phyloP scores from a whole-genome alignment of 2,329 filamentous ascomycete species.

The Penicillium sp. region DNA sequence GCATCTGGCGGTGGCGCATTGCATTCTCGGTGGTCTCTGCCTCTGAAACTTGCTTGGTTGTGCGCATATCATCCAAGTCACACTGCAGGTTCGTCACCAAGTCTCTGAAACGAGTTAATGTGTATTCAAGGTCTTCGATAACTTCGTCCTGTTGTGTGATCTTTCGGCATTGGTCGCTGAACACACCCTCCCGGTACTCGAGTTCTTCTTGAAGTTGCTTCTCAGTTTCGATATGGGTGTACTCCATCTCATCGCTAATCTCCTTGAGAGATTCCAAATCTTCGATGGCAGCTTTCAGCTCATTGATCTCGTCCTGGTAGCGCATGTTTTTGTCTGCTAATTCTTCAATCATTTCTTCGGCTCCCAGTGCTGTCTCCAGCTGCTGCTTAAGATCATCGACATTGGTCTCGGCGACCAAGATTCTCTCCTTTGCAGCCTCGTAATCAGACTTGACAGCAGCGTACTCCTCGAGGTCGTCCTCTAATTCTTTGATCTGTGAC shows the following conservation, averaged over 20 bases:
- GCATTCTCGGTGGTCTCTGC: constrained; percentile 88
- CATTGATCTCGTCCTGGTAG: constrained; percentile 78
- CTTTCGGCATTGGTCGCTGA: constrained; percentile 76
- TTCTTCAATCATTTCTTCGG: constrained; percentile 92
- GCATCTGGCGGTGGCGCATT: constrained; percentile 85
- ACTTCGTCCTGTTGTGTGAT: constrained; percentile 73
- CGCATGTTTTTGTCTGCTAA: constrained; percentile 83
- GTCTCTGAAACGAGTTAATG: constrained; percentile 82
- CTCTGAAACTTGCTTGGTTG: constrained; percentile 88
- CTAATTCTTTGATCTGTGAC: constrained; percentile 70
- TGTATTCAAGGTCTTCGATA: constrained; percentile 87
- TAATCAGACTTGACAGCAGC: constrained; percentile 67
- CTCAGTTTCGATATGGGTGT: constrained; percentile 88
- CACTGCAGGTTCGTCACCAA: constrained; percentile 81
- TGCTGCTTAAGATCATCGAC: constrained; percentile 87
- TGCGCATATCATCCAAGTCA: constrained; percentile 87
- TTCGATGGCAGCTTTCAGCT: constrained; percentile 77
- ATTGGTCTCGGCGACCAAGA: constrained; percentile 69
- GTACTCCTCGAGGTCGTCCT: constrained; percentile 70
- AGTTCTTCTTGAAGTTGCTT: constrained; percentile 94
- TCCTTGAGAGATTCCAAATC: constrained; percentile 89
- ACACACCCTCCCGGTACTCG: constrained; percentile 80
- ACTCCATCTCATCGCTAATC: constrained; percentile 89
- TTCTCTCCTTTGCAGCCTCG: constrained; percentile 68
- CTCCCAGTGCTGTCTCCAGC: constrained; percentile 81